phyloP scores from a whole-genome alignment of 2,329 filamentous ascomycete genomes.

The Moelleriella libera region DNA sequence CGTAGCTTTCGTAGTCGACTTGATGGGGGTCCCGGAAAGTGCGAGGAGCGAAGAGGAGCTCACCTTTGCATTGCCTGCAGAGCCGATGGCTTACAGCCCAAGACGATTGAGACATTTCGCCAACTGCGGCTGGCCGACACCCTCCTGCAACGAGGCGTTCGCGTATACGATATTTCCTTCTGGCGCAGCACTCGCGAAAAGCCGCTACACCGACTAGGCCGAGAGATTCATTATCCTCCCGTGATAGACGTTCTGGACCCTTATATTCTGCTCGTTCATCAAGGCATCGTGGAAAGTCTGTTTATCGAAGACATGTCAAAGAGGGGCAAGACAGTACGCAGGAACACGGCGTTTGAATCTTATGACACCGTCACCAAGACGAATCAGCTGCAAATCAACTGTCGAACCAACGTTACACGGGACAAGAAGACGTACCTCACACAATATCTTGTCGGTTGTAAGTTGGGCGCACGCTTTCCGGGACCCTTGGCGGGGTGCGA shows the following conservation, averaged over 20 bases:
- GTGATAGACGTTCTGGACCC: slow-evolving; percentile 42
- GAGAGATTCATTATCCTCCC: slow-evolving; percentile 56
- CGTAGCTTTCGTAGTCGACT: not conserved
- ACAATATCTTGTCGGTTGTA: slow-evolving; percentile 55
- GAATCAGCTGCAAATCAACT: slow-evolving; percentile 33
- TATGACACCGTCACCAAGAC: slow-evolving; percentile 31
- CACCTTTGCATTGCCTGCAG: slow-evolving; percentile 13
- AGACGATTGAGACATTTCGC: slow-evolving; percentile 63
- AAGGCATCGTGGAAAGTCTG: slow-evolving; percentile 61
- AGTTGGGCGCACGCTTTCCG: slow-evolving; percentile 3
- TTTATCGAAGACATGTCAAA: slow-evolving; percentile 56
- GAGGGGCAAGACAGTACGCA: slow-evolving; percentile 46
- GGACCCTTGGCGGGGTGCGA: not conserved
- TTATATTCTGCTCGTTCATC: slow-evolving; percentile 48
- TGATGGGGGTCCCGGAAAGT: not conserved
- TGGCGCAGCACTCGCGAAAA: slow-evolving; percentile 43
- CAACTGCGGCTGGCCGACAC: slow-evolving; percentile 61
- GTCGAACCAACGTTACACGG: slow-evolving; percentile 35
- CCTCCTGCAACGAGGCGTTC: slow-evolving; percentile 51
- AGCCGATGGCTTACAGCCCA: slow-evolving; percentile 63
- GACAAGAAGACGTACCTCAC: slow-evolving; percentile 37
- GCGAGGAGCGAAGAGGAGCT: slow-evolving; percentile 2
- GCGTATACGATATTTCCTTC: slow-evolving; percentile 62
- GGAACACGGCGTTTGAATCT: slow-evolving; percentile 50
- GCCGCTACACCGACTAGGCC: slow-evolving; percentile 43